Evolutionary conservation across 805 yeast species (phyloP).

Genomic region (Starmerella vitae): DNA sequence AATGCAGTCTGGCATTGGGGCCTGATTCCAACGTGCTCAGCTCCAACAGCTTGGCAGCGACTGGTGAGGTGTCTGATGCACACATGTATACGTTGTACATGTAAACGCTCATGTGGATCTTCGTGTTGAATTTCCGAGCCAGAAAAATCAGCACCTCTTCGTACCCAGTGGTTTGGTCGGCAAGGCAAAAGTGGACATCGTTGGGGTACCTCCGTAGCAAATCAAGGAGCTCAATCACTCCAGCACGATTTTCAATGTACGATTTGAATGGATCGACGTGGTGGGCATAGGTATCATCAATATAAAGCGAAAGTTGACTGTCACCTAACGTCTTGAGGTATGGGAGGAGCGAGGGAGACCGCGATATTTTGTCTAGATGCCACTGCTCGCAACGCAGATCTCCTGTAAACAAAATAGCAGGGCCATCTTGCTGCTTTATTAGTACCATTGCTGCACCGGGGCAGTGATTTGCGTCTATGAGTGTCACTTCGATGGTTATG

Average conservation of each 20-base stretch:
- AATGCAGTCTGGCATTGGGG: conserved; percentile 7
- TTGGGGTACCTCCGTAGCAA: conserved; percentile 34
- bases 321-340: conserved; percentile 26
- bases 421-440: conserved; percentile 26
- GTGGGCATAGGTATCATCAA: conserved; percentile 42
- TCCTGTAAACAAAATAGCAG: conserved; percentile 40
- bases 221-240: conserved; percentile 28
- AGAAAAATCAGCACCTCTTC: conserved; percentile 41
- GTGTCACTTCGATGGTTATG: conserved; percentile 28
- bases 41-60: conserved; percentile 15
- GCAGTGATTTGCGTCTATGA: conserved; percentile 43
- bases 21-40: conserved; percentile 11
- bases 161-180: conserved; percentile 35
- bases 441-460: conserved; percentile 47
- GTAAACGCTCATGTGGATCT: conserved; percentile 27
- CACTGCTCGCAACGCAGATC: conserved; percentile 44
- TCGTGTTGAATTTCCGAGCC: conserved; percentile 20
- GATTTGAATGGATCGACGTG: conserved; percentile 38
- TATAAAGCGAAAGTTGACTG: conserved; percentile 33
- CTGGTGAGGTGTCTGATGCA: conserved; percentile 18
- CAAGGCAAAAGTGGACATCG: conserved; percentile 32
- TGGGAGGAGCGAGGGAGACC: conserved; percentile 33
- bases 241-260: conserved; percentile 33
- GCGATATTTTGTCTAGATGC: conserved; percentile 33
- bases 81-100: conserved; percentile 20